Evolutionary conservation across 1,284 basidiomycete genomes (phyloP).

Genomic region (Trichosporon inkin): DNA sequence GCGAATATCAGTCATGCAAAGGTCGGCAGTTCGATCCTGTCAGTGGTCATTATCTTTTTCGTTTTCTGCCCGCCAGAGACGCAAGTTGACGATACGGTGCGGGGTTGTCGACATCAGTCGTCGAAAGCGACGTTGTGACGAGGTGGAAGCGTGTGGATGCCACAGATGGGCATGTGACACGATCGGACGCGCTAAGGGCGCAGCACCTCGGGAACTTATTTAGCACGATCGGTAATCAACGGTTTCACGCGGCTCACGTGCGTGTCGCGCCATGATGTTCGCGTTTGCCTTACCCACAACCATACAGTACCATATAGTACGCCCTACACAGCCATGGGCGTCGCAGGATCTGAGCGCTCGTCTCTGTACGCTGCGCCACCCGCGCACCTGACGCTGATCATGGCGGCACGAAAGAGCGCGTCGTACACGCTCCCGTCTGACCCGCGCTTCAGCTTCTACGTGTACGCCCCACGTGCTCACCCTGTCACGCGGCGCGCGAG

Average conservation of each 20-base stretch:
- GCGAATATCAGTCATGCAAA: not conserved
- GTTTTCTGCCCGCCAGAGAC: too few species aligned
- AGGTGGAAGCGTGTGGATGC: too few species aligned
- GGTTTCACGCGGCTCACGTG: too few species aligned
- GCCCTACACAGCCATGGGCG: not conserved
- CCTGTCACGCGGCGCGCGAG: conserved; percentile 20
- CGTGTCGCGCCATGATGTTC: too few species aligned
- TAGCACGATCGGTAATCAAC: too few species aligned
- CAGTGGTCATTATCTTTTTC: conserved; percentile 6
- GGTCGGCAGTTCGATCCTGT: conserved; percentile 9
- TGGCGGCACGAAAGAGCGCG: conserved; percentile 17
- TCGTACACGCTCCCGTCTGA: conserved; percentile 15
- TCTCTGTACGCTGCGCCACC: conserved; percentile 17
- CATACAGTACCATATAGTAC: not conserved
- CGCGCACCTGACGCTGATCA: conserved; percentile 19
- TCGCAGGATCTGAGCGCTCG: conserved; percentile 6
- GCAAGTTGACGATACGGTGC: too few species aligned
- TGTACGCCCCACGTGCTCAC: conserved; percentile 21
- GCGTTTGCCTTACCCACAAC: too few species aligned
- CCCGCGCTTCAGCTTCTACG: conserved; percentile 20
- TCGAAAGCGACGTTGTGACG: too few species aligned
- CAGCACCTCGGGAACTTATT: too few species aligned
- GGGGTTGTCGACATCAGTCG: too few species aligned
- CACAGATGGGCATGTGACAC: too few species aligned
- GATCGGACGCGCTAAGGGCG: too few species aligned